Percentiles rank a stretch among this genome's conserved stretches.
phyloP scores from a whole-genome alignment of 192 early-diverging fungal species.

The Entomortierella parvispora region DNA sequence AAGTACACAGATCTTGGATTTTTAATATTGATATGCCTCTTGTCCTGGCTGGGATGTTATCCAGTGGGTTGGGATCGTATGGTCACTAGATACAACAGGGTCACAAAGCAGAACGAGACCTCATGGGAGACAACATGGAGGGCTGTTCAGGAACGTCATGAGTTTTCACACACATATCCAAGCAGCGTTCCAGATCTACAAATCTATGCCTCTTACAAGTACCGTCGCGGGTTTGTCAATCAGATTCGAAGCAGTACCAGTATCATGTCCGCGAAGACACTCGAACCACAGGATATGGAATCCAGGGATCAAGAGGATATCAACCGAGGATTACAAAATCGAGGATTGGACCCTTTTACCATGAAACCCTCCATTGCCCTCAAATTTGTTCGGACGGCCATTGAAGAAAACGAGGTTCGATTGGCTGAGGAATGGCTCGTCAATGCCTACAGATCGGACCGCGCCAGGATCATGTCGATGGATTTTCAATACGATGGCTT shows the following conservation, averaged over 20 bases:
- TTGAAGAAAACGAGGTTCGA: slow-evolving; percentile 54
- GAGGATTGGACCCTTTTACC: slow-evolving; percentile 59
- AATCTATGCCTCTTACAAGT: slow-evolving; percentile 62
- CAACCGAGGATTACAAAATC: slow-evolving; percentile 22
- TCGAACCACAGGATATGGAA: slow-evolving; percentile 49
- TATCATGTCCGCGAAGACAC: slow-evolving; percentile 41
- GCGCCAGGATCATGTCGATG: slow-evolving; percentile 55
- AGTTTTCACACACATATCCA: slow-evolving; percentile 49
- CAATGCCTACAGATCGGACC: slow-evolving; percentile 51
- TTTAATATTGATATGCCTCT: not conserved
- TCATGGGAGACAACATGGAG: slow-evolving; percentile 60
- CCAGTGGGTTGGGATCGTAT: slow-evolving; percentile 56
- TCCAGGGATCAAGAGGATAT: slow-evolving; percentile 36
- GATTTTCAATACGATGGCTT: slow-evolving; percentile 52
- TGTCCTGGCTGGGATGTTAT: not conserved
- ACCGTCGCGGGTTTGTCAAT: slow-evolving; percentile 60
- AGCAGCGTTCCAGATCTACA: slow-evolving; percentile 53
- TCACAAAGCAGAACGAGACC: slow-evolving; percentile 57
- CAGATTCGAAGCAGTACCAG: slow-evolving; percentile 56
- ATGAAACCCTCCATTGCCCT: slow-evolving; percentile 59
- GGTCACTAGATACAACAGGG: slow-evolving; percentile 50
- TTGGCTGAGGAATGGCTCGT: slow-evolving; percentile 54
- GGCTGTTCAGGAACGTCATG: slow-evolving; percentile 46
- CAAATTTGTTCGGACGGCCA: slow-evolving; percentile 53
- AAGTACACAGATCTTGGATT: not conserved